Base-by-base conservation (phyloP, 345 rosid species). In the Bruguiera gymnorhiza region DNA sequence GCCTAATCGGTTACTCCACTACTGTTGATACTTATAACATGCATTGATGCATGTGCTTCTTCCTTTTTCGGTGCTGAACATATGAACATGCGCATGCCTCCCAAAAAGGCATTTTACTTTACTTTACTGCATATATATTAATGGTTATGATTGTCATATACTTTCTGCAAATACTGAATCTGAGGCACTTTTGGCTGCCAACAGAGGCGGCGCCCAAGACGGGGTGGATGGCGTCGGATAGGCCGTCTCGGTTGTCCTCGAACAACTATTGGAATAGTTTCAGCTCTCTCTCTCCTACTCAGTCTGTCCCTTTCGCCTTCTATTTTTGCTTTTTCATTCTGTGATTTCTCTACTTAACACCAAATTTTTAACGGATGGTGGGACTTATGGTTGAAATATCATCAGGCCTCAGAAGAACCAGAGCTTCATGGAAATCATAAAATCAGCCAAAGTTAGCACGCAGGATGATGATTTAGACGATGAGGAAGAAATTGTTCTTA, bases 381-480 rank as follows among this genome's bases (percentile, higher is more conserved):
- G 23, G 13, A 54, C 26, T 21, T 7, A 54, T 21, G 9, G 26
- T 4, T 10, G 1, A 54, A 24, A 21, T 55, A 8, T 75, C 23
- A 73, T 72, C 86, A 95, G 99, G 81, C 80, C 84, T 69, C 70
- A 76, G 55, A 92, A 82, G 79, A 81, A 80, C 79, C 89, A 86
- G 69, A 92, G 97, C 85, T 96, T 96, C 77, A 82, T 96, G 79
- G 96, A 90, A 46, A 90, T 96, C 96, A 87, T 96, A 71, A 85
- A 86, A 72, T 88, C 90, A 36, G 60, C 60, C 60, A 56, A 56
- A 24, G 29, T 4, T 56, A 60, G 83, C 63, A 72, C 82, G 11
- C 88, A 72, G 62, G 90, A 87, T 13, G 92, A 86, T 48, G 89
- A 90, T 63, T 71, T 86, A 62, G 94, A 86, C 2, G 97, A 89